Evolutionary conservation across 1,284 basidiomycete genomes (phyloP), one percentile per base, ranked within the genome.

Genomic region (Coriolopsis trogii): DNA sequence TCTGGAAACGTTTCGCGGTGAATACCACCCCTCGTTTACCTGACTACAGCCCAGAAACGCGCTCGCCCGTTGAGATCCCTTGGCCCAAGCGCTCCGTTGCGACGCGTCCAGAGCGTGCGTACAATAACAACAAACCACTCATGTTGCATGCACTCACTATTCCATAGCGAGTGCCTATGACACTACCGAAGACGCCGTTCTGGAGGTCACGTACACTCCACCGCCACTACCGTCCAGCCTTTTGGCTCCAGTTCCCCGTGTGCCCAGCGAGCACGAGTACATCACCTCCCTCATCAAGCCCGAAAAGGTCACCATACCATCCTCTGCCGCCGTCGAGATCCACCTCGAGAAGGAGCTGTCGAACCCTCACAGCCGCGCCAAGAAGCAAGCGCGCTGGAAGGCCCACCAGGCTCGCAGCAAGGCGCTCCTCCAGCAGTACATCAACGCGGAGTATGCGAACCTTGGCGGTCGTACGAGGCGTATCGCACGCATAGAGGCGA

Each of bases 331-430:
- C 9, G 76, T 89, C 53, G 89, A 92, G 65, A 64, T 79, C 15
- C 81, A 83, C 63, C 67, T 92, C 48, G 66, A 73, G 26, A 78
- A 78, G 56, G 89, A 92, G 63, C 79, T 92, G 34, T 77, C 87
- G 21, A 91, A 91, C 67, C 89, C 88, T 26, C 86, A 91, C 64
- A 84, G 86, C 12, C 84, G 88, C 20, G 85, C 87, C 8, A 91
- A 89, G 75, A 90, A 88, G 66, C 84, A 88, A 61, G 73, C 75
- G 39, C 81, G 90, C 56, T 91, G 87, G 85, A 80, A 88, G 64
- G 73, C 74, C 6, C 76, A 74, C 58, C 75, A 78, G 58, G 63
- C 66, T 16, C 71, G 75, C 58, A 78, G 76, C 63, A 73, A 76
- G 38, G 67, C 70, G 15, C 70, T 85, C 48, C 72, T 86, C 46